These are phyloP conservation scores for Phaeosphaeria sp. DNA, from an alignment of 2,329 filamentous ascomycete genomes.

Conservation along the genomic window DNA sequence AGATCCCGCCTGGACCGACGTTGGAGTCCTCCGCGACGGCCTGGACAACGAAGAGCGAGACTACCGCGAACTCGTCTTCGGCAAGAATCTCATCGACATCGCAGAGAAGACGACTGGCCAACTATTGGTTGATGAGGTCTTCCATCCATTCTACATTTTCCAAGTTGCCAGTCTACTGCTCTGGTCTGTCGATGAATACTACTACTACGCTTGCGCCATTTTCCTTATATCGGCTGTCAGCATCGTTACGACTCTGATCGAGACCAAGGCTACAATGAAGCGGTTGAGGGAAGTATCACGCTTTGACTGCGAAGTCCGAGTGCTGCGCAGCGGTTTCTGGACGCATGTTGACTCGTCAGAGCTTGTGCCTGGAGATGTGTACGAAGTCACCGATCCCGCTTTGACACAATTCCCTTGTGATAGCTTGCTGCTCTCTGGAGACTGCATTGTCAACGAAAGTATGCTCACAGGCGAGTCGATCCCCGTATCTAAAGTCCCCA, in stretches of 20 bases:
- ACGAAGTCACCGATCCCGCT: constrained; percentile 93
- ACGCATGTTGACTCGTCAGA: constrained; percentile 84
- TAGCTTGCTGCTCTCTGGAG: constrained; percentile 86
- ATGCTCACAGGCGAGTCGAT: constrained; percentile 98
- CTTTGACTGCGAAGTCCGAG: constrained; percentile 94
- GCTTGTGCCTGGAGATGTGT: constrained; percentile 93
- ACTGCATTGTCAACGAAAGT: constrained; percentile 98
- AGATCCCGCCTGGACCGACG: constrained; percentile 85
- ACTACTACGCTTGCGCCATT: constrained; percentile 96
- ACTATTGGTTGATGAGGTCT: constrained; percentile 89
- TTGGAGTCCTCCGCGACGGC: constrained; percentile 75
- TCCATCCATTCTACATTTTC: constrained; percentile 98
- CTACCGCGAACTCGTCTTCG: constrained; percentile 84
- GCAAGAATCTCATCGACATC: constrained; percentile 89
- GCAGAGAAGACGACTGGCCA: constrained; percentile 84
- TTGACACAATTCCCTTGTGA: constrained; percentile 89
- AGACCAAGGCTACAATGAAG: constrained; percentile 91
- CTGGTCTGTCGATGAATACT: constrained; percentile 96
- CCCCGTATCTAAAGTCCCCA: constrained; percentile 89
- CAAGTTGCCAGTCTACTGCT: constrained; percentile 92
- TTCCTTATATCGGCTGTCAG: constrained; percentile 93
- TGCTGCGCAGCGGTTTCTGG: constrained; percentile 95
- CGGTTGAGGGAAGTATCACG: constrained; percentile 88
- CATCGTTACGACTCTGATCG: constrained; percentile 85
- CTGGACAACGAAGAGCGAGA: constrained; percentile 89